Percentiles rank a stretch among this genome's conserved stretches.
Evolutionary conservation across 306 rosid species (phyloP).

Genomic region (Trifolium pratense): DNA sequence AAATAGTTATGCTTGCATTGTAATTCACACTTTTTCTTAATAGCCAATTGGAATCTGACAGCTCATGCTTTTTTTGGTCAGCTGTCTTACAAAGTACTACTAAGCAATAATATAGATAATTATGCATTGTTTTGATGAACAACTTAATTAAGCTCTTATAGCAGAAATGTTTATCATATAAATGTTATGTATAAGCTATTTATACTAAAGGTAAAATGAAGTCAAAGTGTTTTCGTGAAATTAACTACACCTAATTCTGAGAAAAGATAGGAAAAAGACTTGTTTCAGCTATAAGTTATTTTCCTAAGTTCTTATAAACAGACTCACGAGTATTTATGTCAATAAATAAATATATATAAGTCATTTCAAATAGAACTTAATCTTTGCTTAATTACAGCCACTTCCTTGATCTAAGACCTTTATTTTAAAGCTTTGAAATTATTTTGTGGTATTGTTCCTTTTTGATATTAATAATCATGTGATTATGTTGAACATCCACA

Average conservation of each 20-base stretch:
- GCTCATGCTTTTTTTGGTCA: conserved; percentile 47
- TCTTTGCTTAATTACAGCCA: conserved; percentile 44
- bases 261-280: too few relatives aligned
- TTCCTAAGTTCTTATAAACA: too few relatives aligned
- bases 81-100: conserved; percentile 50
- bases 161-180: too few relatives aligned
- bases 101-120: conserved; percentile 34
- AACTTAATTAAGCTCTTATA: too few relatives aligned
- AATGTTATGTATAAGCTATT: background rate
- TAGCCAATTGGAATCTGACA: conserved; percentile 62
- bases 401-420: conserved; percentile 45
- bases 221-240: background rate
- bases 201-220: too few relatives aligned
- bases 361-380: background rate
- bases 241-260: too few relatives aligned
- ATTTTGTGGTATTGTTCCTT: conserved; percentile 29
- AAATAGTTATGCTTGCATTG: conserved; percentile 54
- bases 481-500: conserved; percentile 57
- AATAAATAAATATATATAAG: background rate
- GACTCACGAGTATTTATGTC: background rate
- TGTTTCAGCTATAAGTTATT: too few relatives aligned
- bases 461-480: conserved; percentile 56
- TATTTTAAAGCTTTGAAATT: conserved; percentile 44
- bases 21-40: conserved; percentile 47
- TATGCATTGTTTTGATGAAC: background rate